A percentile compares a stretch with the other conserved stretches of the same genome.
Evolutionary conservation across 129 eudicot species (phyloP).

Genomic region (Logfia minima): DNA sequence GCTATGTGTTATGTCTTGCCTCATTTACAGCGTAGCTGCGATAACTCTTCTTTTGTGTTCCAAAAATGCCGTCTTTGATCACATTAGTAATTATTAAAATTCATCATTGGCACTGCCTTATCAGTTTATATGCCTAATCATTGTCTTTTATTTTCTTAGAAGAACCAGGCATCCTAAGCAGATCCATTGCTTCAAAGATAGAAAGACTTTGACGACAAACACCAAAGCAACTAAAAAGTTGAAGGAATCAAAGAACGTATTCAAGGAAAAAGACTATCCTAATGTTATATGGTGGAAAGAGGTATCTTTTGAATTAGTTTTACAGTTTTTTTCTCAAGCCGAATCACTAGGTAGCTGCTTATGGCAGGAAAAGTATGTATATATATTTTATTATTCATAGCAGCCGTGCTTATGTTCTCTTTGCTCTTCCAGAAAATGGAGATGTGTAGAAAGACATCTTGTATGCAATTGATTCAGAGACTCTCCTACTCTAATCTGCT

Average conservation of each 20-base stretch:
- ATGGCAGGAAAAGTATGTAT: neutral
- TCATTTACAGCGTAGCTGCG: neutral
- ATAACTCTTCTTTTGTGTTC: neutral
- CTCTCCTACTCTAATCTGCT: slow-evolving; percentile 72
- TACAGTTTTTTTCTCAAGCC: slow-evolving; percentile 7
- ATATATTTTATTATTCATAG: neutral
- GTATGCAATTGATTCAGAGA: slow-evolving; percentile 60
- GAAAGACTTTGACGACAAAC: slow-evolving; percentile 39
- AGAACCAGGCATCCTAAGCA: slow-evolving; percentile 36
- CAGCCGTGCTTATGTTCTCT: slow-evolving; percentile 1
- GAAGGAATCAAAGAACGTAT: slow-evolving; percentile 35
- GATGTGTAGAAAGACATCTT: slow-evolving; percentile 73
- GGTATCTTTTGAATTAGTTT: slow-evolving; percentile 40
- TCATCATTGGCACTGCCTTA: neutral
- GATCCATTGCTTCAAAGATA: slow-evolving; percentile 49
- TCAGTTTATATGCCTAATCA: slow-evolving; percentile 4
- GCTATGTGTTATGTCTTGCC: neutral
- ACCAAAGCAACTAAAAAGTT: slow-evolving; percentile 45
- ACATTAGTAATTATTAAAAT: neutral
- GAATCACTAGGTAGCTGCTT: slow-evolving; percentile 13
- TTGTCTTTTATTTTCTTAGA: slow-evolving; percentile 8
- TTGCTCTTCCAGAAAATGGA: slow-evolving; percentile 62
- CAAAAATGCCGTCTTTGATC: slow-evolving; percentile 3
- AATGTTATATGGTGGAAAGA: slow-evolving; percentile 94
- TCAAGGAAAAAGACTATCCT: slow-evolving; percentile 55